Evolutionary conservation across 306 rosid genomes (phyloP), one percentile per base, ranked within the genome.

Genomic region (Quillaja saponaria): DNA sequence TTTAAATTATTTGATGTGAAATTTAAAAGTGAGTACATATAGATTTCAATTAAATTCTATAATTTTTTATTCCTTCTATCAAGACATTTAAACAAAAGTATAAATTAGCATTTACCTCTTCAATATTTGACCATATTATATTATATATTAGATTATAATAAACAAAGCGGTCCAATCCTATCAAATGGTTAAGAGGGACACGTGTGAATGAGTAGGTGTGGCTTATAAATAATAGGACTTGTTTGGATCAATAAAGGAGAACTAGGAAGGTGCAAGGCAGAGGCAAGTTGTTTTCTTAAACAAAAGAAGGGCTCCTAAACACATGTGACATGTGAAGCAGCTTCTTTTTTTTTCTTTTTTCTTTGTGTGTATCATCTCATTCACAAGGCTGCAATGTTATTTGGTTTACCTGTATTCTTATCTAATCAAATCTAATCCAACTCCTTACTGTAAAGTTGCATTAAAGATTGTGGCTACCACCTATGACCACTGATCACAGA

Each of bases 311-410:
- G 42, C 69, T 66, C 55, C 7, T 8, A 6, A 3, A 68, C 78
- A 66, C 88, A 80, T 40, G 88, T 49, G 76, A 34, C 88, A 45
- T 75, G 91, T 82, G 91, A 79, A 66, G 33, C 34, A 6, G 28
- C 56, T 47, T 35, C 59, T 61, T 14, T 33, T 25, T 4, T n/a
- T n/a, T n/a, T n/a, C n/a, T n/a, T n/a, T n/a, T n/a, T n/a, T n/a
- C n/a, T n/a, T n/a, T n/a, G n/a, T n/a, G n/a, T 44, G 13, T 39
- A 68, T 75, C 79, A 75, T 46, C 25, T 55, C 13, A 61, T 38
- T 61, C 41, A 4, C 3, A 25, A 4, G 2, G 4, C 31, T 25
- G 31, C 31, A 25, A 25, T 57, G 12, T 49, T 18, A 47, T 40
- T 38, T 8, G 1, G 13, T 62, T 35, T 47, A 49, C 21, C 74